Conservation (phyloP, 768 basidiomycete genomes). For the Boletus coccyginus region DNA sequence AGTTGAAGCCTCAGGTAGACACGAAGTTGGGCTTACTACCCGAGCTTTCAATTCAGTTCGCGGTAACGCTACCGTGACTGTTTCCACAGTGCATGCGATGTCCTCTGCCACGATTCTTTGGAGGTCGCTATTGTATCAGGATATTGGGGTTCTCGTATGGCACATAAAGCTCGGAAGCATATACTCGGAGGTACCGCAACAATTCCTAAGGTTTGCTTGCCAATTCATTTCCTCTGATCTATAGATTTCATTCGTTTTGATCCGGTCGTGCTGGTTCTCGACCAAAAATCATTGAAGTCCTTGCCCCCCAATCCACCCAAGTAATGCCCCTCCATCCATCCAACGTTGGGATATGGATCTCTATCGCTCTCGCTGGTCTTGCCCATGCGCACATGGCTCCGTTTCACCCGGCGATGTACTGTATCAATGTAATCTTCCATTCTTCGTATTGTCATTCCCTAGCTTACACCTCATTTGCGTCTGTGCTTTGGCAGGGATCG, state of each 20-base stretch:
- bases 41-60: slow-evolving; percentile 5
- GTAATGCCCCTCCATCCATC: background rate
- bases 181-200: background rate
- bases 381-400: background rate
- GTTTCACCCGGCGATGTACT: background rate
- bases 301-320: background rate
- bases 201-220: background rate
- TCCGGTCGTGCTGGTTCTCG: slow-evolving; percentile 9
- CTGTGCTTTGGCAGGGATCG: slow-evolving; percentile 4
- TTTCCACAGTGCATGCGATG: background rate
- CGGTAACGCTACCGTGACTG: background rate
- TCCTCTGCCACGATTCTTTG: background rate
- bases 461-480: background rate
- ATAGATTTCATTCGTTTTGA: background rate
- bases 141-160: background rate
- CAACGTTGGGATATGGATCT: background rate
- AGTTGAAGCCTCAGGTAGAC: no score
- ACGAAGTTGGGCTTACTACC: no score
- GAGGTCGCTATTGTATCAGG: background rate
- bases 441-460: background rate
- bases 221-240: background rate
- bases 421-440: slow-evolving; percentile 2
- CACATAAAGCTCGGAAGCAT: slow-evolving; percentile 5
- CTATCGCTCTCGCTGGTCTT: slow-evolving; percentile 11
- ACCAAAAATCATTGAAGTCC: background rate